phyloP scores from a whole-genome alignment of 306 rosid species.

The Quercus mongolica region DNA sequence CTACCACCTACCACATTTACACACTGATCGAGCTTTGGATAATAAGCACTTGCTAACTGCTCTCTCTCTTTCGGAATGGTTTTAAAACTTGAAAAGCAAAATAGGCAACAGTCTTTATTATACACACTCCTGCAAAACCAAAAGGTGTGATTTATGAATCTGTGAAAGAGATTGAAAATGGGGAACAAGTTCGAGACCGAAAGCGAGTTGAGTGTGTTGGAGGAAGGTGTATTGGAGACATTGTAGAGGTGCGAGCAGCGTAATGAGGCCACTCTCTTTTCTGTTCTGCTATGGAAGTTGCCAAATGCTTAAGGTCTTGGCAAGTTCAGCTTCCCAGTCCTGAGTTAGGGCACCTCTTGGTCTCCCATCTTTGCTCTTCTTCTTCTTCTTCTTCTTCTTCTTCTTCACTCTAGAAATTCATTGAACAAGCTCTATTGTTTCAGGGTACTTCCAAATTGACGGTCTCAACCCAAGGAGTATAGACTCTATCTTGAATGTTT shows the following conservation, averaged over 20 bases:
- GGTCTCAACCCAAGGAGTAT: conserved; percentile 49
- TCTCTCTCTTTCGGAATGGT: no score
- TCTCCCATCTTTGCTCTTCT: conserved; percentile 39
- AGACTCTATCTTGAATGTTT: conserved; percentile 61
- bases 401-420: conserved; percentile 64
- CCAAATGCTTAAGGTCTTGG: conserved; percentile 18
- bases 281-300: conserved; percentile 41
- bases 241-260: conserved; percentile 24
- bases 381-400: background rate
- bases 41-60: no score
- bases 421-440: conserved; percentile 35
- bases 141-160: no score
- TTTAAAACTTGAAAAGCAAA: no score
- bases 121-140: no score
- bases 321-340: conserved; percentile 41
- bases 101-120: no score
- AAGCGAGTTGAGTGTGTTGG: conserved; percentile 21
- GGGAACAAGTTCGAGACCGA: conserved; percentile 12
- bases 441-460: conserved; percentile 48
- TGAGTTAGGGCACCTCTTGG: conserved; percentile 52
- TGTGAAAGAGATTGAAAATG: background rate
- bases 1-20: no score
- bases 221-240: conserved; percentile 30
- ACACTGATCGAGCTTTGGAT: no score
- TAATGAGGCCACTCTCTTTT: conserved; percentile 22